Evolutionary conservation across 495 filamentous ascomycete genomes (phyloP).

Genomic region (Cairneyella variabilis): DNA sequence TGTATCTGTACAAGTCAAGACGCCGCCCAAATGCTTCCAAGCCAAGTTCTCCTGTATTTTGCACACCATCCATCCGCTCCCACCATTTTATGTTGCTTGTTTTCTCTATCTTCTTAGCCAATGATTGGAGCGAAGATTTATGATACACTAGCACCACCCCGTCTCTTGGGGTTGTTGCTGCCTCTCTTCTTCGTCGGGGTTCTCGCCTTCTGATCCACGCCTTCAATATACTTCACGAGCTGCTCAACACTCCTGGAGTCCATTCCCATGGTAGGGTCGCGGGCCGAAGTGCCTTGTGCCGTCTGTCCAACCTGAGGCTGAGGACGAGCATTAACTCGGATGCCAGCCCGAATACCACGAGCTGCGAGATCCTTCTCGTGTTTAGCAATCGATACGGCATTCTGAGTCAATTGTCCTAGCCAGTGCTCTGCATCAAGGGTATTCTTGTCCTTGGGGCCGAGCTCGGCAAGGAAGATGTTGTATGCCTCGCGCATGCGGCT

Average conservation of each 20-base stretch:
- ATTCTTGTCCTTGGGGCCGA: conserved; percentile 87
- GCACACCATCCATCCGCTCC: neutral
- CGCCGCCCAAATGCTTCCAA: conserved; percentile 21
- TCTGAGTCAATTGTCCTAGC: conserved; percentile 94
- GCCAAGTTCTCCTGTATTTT: no score
- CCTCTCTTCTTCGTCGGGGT: conserved; percentile 67
- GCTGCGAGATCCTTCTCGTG: conserved; percentile 82
- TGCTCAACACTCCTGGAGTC: conserved; percentile 82
- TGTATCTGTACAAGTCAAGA: neutral
- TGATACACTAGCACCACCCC: conserved; percentile 37
- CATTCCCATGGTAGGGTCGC: conserved; percentile 32
- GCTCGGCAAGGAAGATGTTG: conserved; percentile 83
- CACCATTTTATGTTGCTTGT: neutral
- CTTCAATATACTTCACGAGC: conserved; percentile 82
- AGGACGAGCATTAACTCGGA: conserved; percentile 44
- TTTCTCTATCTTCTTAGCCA: no score
- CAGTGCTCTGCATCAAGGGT: conserved; percentile 92
- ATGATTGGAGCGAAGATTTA: no score
- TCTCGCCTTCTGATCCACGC: conserved; percentile 56
- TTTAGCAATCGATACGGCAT: conserved; percentile 88
- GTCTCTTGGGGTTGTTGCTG: conserved; percentile 67
- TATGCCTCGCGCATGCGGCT: conserved; percentile 90
- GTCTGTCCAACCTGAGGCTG: conserved; percentile 51
- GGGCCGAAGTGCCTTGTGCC: conserved; percentile 36
- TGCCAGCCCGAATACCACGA: conserved; percentile 47